Percentiles rank a stretch among this genome's conserved stretches.
Conservation (phyloP, 805 yeast genomes). For the Candida hungchunana region DNA sequence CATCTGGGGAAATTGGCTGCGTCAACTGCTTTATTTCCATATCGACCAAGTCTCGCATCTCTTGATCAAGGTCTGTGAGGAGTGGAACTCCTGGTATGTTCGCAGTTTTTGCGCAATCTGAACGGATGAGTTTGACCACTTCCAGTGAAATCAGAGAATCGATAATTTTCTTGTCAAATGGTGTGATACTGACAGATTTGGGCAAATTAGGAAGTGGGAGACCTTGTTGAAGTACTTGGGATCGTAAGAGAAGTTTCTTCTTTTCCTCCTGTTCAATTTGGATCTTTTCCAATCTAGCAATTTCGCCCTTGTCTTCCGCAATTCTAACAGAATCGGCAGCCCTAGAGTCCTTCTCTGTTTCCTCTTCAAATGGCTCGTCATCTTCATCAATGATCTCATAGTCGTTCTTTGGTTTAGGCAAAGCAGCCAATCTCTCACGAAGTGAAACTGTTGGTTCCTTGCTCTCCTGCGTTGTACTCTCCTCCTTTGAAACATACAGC, state of each 20-base stretch:
- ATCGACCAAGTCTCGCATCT: constrained; percentile 3
- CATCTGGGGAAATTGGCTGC: no score
- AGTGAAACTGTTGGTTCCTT: constrained; percentile 2
- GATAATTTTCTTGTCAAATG: background rate
- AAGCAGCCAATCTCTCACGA: constrained; percentile 25
- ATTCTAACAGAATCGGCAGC: background rate
- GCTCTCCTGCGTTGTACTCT: background rate
- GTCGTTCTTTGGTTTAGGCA: constrained; percentile 44
- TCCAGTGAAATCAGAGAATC: constrained; percentile 29
- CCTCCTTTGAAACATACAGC: background rate
- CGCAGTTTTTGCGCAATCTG: constrained; percentile 36
- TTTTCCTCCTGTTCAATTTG: constrained; percentile 12
- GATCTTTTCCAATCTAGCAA: constrained; percentile 13
- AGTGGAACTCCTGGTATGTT: constrained; percentile 20
- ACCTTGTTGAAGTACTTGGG: constrained; percentile 43
- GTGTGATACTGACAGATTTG: background rate
- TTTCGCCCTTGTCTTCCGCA: constrained; percentile 23
- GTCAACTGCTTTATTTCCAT: constrained; percentile 11
- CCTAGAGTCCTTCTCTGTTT: background rate
- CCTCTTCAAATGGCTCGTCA: constrained; percentile 20
- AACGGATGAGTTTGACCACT: constrained; percentile 32
- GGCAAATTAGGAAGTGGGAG: constrained; percentile 37
- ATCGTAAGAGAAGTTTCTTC: constrained; percentile 33
- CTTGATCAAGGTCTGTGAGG: constrained; percentile 21
- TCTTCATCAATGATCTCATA: constrained; percentile 39